Evolutionary conservation across 2,329 filamentous ascomycete species (phyloP), one percentile per base, ranked within the genome.

Genomic region (Bipolaris cookei): DNA sequence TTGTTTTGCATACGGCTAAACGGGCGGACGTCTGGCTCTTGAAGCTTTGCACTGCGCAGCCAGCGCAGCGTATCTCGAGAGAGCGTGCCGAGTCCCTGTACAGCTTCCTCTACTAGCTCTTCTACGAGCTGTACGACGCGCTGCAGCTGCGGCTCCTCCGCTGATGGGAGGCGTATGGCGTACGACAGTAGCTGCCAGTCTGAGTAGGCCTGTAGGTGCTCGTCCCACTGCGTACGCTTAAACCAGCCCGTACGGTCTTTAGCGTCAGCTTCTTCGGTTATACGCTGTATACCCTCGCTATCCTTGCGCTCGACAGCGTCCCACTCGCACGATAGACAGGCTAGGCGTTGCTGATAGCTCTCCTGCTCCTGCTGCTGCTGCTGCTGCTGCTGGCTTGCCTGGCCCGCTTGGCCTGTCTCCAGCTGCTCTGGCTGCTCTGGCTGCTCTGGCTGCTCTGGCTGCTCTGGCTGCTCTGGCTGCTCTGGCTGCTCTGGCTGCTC

Each of bases 231-330:
- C 18, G 46, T 49, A 34, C 34, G 46, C 46, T 49, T 49, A n/a
- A 49, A 38, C 46, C 46, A 49, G 46, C 46, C 34, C n/a, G 46
- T 49, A 37, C 34, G 34, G 34, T 49, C 46, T 7, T 39, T 25
- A 13, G 34, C 30, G 3, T 34, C 28, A 11, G 34, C 21, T 21
- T 49, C 34, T 7, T 49, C 46, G 7, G 46, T 21, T 16, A 49
- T 39, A 21, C 32, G 32, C 32, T 35, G 3, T 3, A 35, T 35
- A 10, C 14, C 32, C 32, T 35, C 32, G 32, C 32, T 35, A 14
- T 35, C 32, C 32, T 35, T 35, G 32, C 32, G 32, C 32, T 35
- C 10, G 4, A 35, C 13, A 35, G 32, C 32, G 32, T 35, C 32
- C 32, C 32, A 35, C 32, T 11, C 32, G 32, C 13, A 35, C 32